A percentile compares a stretch with the other conserved stretches of the same genome.
phyloP scores from a whole-genome alignment of 345 rosid species.

The Moricandia arvensis region DNA sequence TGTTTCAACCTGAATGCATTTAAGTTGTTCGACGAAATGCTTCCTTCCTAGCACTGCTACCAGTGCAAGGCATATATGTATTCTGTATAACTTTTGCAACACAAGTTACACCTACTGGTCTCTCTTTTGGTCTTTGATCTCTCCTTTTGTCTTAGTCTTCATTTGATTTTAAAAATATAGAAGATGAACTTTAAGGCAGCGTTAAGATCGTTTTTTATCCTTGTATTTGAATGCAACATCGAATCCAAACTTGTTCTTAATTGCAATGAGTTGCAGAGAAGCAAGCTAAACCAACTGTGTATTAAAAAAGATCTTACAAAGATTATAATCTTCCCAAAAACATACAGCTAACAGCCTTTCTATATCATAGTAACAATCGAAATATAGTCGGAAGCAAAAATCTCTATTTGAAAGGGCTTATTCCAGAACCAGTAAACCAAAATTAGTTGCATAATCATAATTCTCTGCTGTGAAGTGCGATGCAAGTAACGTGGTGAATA shows the following conservation, averaged over 20 bases:
- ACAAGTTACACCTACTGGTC: neutral
- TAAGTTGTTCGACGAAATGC: constrained; percentile 1
- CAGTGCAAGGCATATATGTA: neutral
- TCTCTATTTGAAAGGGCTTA: no score
- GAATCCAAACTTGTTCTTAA: constrained; percentile 56
- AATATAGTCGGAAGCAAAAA: no score
- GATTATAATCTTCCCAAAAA: neutral
- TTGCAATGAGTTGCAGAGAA: neutral
- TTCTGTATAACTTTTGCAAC: neutral
- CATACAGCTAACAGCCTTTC: no score
- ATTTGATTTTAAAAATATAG: neutral
- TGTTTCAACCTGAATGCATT: neutral
- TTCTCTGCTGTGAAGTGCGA: neutral
- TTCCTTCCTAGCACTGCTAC: neutral
- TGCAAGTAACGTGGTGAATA: constrained; percentile 6
- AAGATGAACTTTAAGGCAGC: constrained; percentile 38
- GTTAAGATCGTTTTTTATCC: constrained; percentile 41
- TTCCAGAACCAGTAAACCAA: neutral
- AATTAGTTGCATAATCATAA: neutral
- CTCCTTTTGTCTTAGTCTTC: neutral
- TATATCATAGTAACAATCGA: no score
- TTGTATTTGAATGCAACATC: constrained; percentile 67
- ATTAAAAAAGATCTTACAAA: neutral
- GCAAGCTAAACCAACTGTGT: neutral
- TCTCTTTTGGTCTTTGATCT: no score